Evolutionary conservation across 2,329 filamentous ascomycete genomes (phyloP).

Genomic region (Rosellinia necatrix): DNA sequence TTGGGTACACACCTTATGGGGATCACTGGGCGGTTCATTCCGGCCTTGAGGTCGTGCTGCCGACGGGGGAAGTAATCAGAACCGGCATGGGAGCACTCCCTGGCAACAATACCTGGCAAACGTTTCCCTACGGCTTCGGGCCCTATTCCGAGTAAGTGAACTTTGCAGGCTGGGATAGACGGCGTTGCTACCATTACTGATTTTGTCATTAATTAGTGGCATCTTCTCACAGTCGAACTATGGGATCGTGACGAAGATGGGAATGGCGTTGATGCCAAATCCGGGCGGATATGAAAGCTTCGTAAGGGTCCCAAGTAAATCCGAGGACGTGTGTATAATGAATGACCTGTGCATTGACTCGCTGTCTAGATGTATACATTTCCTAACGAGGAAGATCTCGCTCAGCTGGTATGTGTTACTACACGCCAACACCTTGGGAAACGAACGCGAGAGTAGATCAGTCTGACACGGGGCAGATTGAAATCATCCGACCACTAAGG

Average conservation of each 20-base stretch:
- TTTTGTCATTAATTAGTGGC: conserved; percentile 36
- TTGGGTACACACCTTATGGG: conserved; percentile 53
- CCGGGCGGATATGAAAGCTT: conserved; percentile 52
- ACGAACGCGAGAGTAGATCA: neutral
- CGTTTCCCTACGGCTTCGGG: conserved; percentile 49
- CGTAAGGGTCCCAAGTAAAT: conserved; percentile 30
- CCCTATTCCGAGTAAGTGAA: conserved; percentile 42
- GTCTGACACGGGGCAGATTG: conserved; percentile 36
- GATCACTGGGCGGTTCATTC: conserved; percentile 49
- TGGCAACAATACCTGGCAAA: conserved; percentile 47
- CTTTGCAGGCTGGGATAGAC: neutral
- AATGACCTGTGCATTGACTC: conserved; percentile 25
- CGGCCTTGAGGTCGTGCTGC: conserved; percentile 50
- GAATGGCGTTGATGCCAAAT: conserved; percentile 57
- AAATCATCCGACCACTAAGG: conserved; percentile 53
- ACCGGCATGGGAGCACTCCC: conserved; percentile 48
- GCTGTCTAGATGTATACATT: conserved; percentile 48
- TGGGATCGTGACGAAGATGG: conserved; percentile 58
- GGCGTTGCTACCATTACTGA: neutral
- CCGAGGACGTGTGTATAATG: conserved; percentile 8
- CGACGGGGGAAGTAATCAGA: conserved; percentile 48
- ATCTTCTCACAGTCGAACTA: conserved; percentile 57
- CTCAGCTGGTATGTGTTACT: conserved; percentile 41
- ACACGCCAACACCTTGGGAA: neutral
- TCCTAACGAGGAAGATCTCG: conserved; percentile 53